These are phyloP conservation scores for Podila horticola DNA, from an alignment of 192 early-diverging fungal genomes.

Conservation along the genomic window DNA sequence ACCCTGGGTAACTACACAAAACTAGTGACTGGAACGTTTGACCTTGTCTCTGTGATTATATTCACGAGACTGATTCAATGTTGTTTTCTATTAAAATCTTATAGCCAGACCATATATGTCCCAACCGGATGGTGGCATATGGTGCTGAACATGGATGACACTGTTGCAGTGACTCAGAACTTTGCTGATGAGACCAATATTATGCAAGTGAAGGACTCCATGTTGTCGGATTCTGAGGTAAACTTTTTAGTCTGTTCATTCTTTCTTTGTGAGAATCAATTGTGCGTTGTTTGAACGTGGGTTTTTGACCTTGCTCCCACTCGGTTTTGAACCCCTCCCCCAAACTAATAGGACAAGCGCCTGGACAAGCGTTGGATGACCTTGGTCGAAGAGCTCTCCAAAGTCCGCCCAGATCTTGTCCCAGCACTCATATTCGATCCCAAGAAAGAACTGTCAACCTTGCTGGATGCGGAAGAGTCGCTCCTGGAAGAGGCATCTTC, in stretches of 20 bases:
- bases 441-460: neutral
- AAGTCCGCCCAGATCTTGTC: conserved; percentile 32
- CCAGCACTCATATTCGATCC: neutral
- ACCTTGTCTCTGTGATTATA: neutral
- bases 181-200: conserved; percentile 52
- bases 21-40: neutral
- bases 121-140: conserved; percentile 61
- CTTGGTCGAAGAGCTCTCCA: conserved; percentile 17
- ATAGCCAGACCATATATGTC: conserved; percentile 57
- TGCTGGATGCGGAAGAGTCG: conserved; percentile 11
- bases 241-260: too few species aligned
- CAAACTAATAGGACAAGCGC: neutral
- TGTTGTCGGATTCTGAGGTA: neutral
- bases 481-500: conserved; percentile 6
- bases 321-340: neutral
- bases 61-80: neutral
- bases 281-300: too few species aligned
- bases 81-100: neutral
- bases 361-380: conserved; percentile 22
- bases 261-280: too few species aligned
- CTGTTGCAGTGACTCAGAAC: conserved; percentile 56
- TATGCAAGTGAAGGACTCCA: conserved; percentile 24
- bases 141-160: conserved; percentile 55
- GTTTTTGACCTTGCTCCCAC: too few species aligned
- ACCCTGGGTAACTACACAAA: conserved; percentile 40